Evolutionary conservation across 352 stramenopile genomes (phyloP).

Genomic region (Globisporangium iwayamae): DNA sequence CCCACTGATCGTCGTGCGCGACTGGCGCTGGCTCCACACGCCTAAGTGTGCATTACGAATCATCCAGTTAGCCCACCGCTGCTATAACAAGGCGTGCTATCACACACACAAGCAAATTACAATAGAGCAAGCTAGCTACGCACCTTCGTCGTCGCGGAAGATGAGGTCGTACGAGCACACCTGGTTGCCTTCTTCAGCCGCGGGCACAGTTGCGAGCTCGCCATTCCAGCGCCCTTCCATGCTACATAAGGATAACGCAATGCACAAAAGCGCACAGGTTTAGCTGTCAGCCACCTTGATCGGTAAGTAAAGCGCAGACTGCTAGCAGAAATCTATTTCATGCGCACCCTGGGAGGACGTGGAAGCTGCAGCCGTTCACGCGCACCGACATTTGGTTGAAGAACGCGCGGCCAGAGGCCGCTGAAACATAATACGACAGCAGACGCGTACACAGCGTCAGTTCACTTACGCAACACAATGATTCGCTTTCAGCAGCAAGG

Average conservation of each 20-base stretch:
- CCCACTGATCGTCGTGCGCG: slow-evolving; percentile 79
- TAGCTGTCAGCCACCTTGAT: background rate
- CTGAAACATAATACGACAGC: background rate
- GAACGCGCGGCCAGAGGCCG: slow-evolving; percentile 51
- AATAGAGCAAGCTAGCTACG: background rate
- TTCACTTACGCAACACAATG: background rate
- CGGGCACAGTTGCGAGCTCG: slow-evolving; percentile 66
- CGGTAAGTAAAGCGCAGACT: background rate
- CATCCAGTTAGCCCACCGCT: too few relatives aligned
- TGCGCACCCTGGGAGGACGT: slow-evolving; percentile 63
- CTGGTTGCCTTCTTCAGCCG: slow-evolving; percentile 75
- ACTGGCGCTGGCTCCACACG: slow-evolving; percentile 85
- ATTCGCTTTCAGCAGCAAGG: background rate
- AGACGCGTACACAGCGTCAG: too few relatives aligned
- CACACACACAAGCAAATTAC: background rate
- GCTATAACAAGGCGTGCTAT: too few relatives aligned
- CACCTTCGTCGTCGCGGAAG: slow-evolving; percentile 79
- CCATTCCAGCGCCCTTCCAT: slow-evolving; percentile 88
- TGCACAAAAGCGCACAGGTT: background rate
- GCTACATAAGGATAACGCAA: slow-evolving; percentile 18
- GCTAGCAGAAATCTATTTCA: background rate
- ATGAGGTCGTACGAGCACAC: slow-evolving; percentile 85
- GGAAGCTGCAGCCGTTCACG: slow-evolving; percentile 81
- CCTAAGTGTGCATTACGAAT: slow-evolving; percentile 16
- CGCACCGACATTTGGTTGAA: slow-evolving; percentile 88